A percentile compares a stretch with the other conserved stretches of the same genome.
phyloP scores from a whole-genome alignment of 2,329 filamentous ascomycete genomes.

The Botryotinia calthae region DNA sequence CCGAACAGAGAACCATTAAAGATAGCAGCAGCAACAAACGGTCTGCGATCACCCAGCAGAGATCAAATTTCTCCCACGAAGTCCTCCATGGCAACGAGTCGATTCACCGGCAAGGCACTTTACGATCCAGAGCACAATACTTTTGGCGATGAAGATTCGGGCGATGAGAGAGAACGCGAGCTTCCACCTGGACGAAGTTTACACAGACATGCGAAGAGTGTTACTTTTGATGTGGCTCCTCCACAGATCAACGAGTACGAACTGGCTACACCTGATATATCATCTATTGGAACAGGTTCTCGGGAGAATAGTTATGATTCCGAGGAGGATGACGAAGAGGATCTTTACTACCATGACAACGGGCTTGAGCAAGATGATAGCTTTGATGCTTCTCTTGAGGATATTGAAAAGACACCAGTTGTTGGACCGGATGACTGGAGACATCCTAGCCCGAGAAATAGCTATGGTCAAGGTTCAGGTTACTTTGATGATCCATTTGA shows the following conservation, averaged over 20 bases:
- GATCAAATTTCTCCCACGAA: constrained; percentile 79
- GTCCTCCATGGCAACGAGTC: constrained; percentile 73
- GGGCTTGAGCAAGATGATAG: constrained; percentile 70
- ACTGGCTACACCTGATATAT: constrained; percentile 95
- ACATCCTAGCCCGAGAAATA: constrained; percentile 57
- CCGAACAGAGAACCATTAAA: constrained; percentile 43
- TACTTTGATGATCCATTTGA: constrained; percentile 63
- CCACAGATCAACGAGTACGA: constrained; percentile 98
- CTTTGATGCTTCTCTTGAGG: constrained; percentile 92
- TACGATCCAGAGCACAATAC: constrained; percentile 68
- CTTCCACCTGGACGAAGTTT: constrained; percentile 65
- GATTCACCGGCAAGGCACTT: constrained; percentile 58
- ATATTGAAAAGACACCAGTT: constrained; percentile 95
- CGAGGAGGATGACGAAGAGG: constrained; percentile 72
- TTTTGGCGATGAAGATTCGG: constrained; percentile 65
- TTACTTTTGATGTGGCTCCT: constrained; percentile 91
- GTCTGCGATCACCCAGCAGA: constrained; percentile 56
- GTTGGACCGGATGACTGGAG: constrained; percentile 97
- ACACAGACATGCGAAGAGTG: constrained; percentile 89
- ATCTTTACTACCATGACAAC: constrained; percentile 50
- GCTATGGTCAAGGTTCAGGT: constrained; percentile 31
- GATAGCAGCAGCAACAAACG: constrained; percentile 29
- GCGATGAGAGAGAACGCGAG: constrained; percentile 55
- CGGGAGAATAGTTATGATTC: constrained; percentile 93
- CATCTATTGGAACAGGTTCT: constrained; percentile 83